Percentiles rank a stretch among this genome's conserved stretches.
Conservation (phyloP, 129 eudicot genomes). For the Centrapalus pauciflorus region DNA sequence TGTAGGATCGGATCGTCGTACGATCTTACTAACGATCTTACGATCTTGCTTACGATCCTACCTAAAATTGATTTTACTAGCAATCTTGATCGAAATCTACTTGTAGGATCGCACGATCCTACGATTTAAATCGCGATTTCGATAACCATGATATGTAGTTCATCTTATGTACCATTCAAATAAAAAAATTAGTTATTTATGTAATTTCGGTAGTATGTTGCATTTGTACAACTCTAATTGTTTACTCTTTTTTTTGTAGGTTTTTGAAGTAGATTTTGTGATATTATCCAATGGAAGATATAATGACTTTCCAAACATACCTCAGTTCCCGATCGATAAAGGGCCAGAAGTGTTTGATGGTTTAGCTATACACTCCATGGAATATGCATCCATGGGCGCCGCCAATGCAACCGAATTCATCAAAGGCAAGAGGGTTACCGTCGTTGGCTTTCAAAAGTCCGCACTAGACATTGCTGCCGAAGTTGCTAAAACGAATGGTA, state of each 20-base stretch:
- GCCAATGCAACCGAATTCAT: constrained; percentile 24
- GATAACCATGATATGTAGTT: too few relatives aligned
- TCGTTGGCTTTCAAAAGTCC: constrained; percentile 58
- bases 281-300: constrained; percentile 44
- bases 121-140: too few relatives aligned
- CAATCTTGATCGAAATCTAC: too few relatives aligned
- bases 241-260: constrained; percentile 13
- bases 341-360: constrained; percentile 44
- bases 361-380: constrained; percentile 47
- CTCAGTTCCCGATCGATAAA: constrained; percentile 32
- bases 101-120: too few relatives aligned
- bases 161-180: too few relatives aligned
- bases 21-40: too few relatives aligned
- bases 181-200: too few relatives aligned
- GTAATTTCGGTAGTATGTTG: too few relatives aligned
- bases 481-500: constrained; percentile 46
- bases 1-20: too few relatives aligned
- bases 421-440: constrained; percentile 35
- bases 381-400: constrained; percentile 38
- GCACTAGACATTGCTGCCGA: constrained; percentile 47
- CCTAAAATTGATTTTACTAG: too few relatives aligned
- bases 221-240: too few relatives aligned
- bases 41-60: too few relatives aligned
- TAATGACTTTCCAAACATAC: constrained; percentile 42
- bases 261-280: constrained; percentile 38